Evolutionary conservation across 2,329 filamentous ascomycete genomes (phyloP).

Genomic region (Nothophaeocryptopus gaeumannii): DNA sequence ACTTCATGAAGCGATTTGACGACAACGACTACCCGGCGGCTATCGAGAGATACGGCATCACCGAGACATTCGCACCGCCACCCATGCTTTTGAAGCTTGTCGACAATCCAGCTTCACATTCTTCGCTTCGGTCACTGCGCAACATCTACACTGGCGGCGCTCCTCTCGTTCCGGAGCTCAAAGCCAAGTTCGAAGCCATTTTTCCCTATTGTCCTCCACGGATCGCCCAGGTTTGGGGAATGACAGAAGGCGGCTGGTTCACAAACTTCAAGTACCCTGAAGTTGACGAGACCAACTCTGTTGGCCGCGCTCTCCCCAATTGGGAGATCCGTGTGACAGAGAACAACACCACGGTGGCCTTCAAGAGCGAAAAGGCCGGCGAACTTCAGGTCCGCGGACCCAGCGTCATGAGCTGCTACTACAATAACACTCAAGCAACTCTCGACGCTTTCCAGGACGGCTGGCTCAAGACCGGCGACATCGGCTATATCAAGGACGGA

Average conservation of each 20-base stretch:
- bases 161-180: constrained; percentile 45
- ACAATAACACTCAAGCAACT: constrained; percentile 31
- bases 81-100: constrained; percentile 40
- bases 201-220: constrained; percentile 42
- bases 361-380: constrained; percentile 48
- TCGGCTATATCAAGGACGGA: constrained; percentile 32
- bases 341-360: constrained; percentile 12
- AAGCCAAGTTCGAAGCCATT: constrained; percentile 39
- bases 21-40: constrained; percentile 34
- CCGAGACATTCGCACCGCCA: constrained; percentile 50
- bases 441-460: constrained; percentile 46
- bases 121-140: constrained; percentile 41
- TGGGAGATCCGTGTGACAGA: constrained; percentile 36
- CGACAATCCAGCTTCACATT: constrained; percentile 34
- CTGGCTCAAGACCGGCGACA: constrained; percentile 88
- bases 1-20: constrained; percentile 50
- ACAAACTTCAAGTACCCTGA: constrained; percentile 42
- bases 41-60: constrained; percentile 44
- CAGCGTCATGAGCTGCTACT: constrained; percentile 43
- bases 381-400: constrained; percentile 42
- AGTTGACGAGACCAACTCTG: constrained; percentile 45
- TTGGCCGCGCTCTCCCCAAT: constrained; percentile 47
- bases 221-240: constrained; percentile 53
- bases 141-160: constrained; percentile 51
- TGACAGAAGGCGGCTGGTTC: constrained; percentile 52